Base-by-base conservation (phyloP, 1,284 basidiomycete genomes). In the Stereum hirsutum region DNA sequence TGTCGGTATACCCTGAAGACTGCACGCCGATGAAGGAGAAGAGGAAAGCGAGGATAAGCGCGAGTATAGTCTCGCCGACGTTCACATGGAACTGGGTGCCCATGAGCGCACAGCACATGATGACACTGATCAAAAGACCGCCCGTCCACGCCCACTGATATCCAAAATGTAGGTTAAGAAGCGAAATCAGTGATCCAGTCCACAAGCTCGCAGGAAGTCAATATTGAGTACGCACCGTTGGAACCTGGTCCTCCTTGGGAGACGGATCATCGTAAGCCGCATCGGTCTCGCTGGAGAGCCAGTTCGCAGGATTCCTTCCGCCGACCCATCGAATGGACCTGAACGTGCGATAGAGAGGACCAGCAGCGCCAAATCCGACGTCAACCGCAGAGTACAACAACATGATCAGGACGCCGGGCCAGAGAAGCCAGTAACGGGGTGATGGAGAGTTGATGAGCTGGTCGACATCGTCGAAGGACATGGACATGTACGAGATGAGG, bases 1-100 rank as follows among this genome's bases (percentile, higher is more conserved):
- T 67, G 50, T 78, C 74, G 11, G 75, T 78, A 42, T 67, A 61
- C 26, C 78, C 78, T 38, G 72, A 62, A 41, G 70, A 74, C 59
- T 81, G 77, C 14, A 81, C 75, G 42, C 74, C 79, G 50, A 83
- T 75, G 63, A 82, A 81, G 26, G 78, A 80, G 65, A 82, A 81
- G 39, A 81, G 43, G 65, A 81, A 81, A 37, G 75, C 76, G 39
- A 83, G 68, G 49, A 82, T 32, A 43, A 75, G 67, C 3, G 74
- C 60, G 25, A 79, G 65, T 50, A 79, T 62, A 15, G 70, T 74
- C 42, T 77, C 68, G 20, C 74, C 72, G 46, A 80, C 75, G 49
- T 76, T 78, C 66, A 76, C 69, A 48, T 67, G 54, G 63, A 76
- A 79, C 37, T 69, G 62, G 21, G 72, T 77, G 4, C 70, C 66